Conservation (phyloP, 2,329 filamentous ascomycete genomes). For the Claviceps citrina region DNA sequence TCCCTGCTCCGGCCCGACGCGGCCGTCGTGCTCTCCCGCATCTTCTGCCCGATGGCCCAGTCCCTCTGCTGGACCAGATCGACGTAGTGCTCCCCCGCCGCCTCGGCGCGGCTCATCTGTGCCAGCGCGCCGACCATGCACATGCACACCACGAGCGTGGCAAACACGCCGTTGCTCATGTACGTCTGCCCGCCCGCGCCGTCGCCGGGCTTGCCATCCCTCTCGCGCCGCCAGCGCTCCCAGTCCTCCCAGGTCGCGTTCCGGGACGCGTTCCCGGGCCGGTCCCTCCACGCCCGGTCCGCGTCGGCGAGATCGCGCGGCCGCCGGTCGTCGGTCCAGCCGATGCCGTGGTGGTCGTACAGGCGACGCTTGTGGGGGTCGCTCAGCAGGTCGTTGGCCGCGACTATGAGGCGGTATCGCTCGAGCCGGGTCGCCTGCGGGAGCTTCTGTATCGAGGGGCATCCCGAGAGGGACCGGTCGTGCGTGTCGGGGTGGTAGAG, state of each 20-base stretch:
- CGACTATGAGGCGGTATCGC: constrained; percentile 75
- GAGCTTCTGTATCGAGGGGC: neutral
- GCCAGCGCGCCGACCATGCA: constrained; percentile 54
- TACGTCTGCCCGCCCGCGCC: constrained; percentile 42
- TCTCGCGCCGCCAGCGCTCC: constrained; percentile 59
- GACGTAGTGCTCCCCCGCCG: constrained; percentile 45
- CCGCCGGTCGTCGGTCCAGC: constrained; percentile 51
- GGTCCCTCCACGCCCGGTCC: constrained; percentile 33
- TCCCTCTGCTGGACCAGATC: constrained; percentile 53
- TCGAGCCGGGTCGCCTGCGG: constrained; percentile 56
- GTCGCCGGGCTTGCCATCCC: constrained; percentile 28
- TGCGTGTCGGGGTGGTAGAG: constrained; percentile 80
- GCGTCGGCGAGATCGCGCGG: constrained; percentile 32
- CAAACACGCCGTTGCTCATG: constrained; percentile 68
- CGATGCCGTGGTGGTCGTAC: constrained; percentile 69
- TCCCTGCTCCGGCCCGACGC: constrained; percentile 39
- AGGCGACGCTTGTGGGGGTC: constrained; percentile 61
- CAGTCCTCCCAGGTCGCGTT: constrained; percentile 99
- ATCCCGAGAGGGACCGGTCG: constrained; percentile 8
- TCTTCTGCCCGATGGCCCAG: constrained; percentile 45
- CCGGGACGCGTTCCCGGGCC: constrained; percentile 32
- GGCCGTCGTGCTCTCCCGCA: constrained; percentile 37
- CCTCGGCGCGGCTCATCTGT: constrained; percentile 55
- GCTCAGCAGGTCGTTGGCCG: constrained; percentile 77
- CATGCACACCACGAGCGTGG: constrained; percentile 49